Conservation (phyloP, 208 protist species). For the Leishmania aethiopica region DNA sequence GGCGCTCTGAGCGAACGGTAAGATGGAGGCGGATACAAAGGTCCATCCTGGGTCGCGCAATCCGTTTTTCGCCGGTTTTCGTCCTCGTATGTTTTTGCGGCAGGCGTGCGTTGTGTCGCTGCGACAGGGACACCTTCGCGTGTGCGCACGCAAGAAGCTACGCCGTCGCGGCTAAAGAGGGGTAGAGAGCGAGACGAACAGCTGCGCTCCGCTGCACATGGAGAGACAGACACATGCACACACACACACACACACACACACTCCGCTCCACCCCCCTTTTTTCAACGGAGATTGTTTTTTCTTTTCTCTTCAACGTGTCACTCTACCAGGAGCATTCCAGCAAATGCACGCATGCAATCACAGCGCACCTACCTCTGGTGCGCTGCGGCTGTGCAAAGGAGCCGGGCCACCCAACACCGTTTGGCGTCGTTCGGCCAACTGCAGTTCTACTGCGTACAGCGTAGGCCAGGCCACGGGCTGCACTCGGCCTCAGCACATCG, state of each 20-base stretch:
- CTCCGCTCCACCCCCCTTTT: neutral
- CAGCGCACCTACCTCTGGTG: neutral
- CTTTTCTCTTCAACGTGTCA: neutral
- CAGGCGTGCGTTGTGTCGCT: neutral
- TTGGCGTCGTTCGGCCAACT: neutral
- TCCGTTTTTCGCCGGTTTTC: neutral
- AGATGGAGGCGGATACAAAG: neutral
- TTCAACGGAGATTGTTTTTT: neutral
- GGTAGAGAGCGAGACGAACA: neutral
- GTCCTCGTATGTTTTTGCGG: neutral
- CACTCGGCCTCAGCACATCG: neutral
- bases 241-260: neutral
- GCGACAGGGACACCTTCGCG: neutral
- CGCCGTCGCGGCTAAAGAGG: neutral
- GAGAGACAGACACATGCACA: neutral
- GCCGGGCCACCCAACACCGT: neutral
- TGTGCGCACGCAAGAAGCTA: neutral
- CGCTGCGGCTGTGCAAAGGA: neutral
- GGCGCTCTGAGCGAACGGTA: neutral
- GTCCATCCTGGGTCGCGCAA: neutral
- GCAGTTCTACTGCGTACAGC: neutral
- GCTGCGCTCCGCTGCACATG: neutral
- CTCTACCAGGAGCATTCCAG: neutral
- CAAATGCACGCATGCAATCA: neutral
- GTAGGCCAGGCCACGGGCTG: neutral